Evolutionary conservation across 176 grass and related monocot species (phyloP).

Genomic region (Sorghum bicolor): DNA sequence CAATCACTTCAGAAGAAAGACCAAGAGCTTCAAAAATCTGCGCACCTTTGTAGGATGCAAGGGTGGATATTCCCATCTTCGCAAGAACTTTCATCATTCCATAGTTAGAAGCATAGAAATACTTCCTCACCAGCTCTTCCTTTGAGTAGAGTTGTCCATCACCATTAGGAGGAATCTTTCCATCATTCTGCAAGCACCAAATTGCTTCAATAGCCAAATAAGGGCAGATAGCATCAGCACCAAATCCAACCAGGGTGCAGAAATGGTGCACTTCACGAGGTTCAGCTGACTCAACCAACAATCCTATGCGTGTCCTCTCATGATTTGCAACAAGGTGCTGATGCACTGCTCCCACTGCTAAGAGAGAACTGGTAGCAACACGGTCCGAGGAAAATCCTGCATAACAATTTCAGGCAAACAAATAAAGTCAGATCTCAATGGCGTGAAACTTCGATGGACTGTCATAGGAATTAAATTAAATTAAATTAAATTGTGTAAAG

Average conservation of each 20-base stretch:
- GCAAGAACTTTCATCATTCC: slow-evolving; percentile 99
- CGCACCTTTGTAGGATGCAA: slow-evolving; percentile 98
- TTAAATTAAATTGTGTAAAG: not conserved
- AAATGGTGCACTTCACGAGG: slow-evolving; percentile 99
- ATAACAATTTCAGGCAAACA: slow-evolving; percentile 29
- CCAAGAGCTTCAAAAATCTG: slow-evolving; percentile 99
- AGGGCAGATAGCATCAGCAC: slow-evolving; percentile 95
- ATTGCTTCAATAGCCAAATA: slow-evolving; percentile 88
- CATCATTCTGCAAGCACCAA: slow-evolving; percentile 89
- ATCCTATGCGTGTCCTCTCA: slow-evolving; percentile 78
- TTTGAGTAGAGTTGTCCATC: slow-evolving; percentile 50
- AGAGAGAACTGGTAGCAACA: slow-evolving; percentile 87
- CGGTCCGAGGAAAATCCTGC: slow-evolving; percentile 74
- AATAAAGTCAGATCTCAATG: not conserved
- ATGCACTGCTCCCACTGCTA: slow-evolving; percentile 97
- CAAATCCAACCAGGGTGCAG: slow-evolving; percentile 90
- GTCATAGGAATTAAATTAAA: not conserved
- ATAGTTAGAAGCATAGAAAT: slow-evolving; percentile 89
- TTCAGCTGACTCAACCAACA: slow-evolving; percentile 91
- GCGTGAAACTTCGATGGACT: not conserved
- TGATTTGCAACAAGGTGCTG: slow-evolving; percentile 93
- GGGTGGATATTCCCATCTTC: slow-evolving; percentile 99
- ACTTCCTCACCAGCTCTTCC: slow-evolving; percentile 69
- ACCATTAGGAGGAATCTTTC: slow-evolving; percentile 69
- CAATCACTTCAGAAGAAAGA: slow-evolving; percentile 78